Evolutionary conservation across 2,329 filamentous ascomycete genomes (phyloP), one percentile per base, ranked within the genome.

Genomic region (Lachnum nothofagi): DNA sequence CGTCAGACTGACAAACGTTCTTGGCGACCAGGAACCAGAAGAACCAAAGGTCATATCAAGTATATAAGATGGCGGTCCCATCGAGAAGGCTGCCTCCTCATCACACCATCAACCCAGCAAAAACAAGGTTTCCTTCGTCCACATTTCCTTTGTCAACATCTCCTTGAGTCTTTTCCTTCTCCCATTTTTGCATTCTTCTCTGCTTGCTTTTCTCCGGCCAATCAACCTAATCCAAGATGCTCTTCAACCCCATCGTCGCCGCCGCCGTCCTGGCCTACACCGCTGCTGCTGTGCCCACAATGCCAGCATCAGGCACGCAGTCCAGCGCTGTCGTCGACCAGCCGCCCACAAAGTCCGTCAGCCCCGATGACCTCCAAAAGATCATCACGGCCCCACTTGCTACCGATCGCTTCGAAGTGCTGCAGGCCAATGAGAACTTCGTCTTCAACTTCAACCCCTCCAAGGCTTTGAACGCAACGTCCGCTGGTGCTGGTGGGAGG

Each of bases 361-460:
- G 51, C 43, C 44, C 5, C 47, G 55, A 19, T 48, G 56, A 60
- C 31, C 59, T 59, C 4, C 44, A 49, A 2, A 50, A 63, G 40
- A 56, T 63, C 23, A 50, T 56, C 45, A 52, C 63, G 33, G 56
- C 60, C n/a, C 60, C 62, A 40, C 72, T 70, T 43, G 70, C 70
- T 20, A 69, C 56, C 27, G 72, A 76, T 46, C 70, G 70, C 45
- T 68, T 66, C 58, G 58, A 60, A 22, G 69, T 75, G 42, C 68
- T 76, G 16, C 66, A 68, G 14, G 61, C 71, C 9, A 63, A 76
- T 55, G 49, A 63, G 3, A 65, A 76, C 51, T 76, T 77, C 61
- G 60, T 74, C 61, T 78, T 75, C 63, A 68, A 75, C 63, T 77
- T 78, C 65, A 56, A 57, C 46, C 62, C 62, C 49, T 38, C n/a